phyloP scores from a whole-genome alignment of 352 stramenopile genomes.

The Albugo laibachii region DNA sequence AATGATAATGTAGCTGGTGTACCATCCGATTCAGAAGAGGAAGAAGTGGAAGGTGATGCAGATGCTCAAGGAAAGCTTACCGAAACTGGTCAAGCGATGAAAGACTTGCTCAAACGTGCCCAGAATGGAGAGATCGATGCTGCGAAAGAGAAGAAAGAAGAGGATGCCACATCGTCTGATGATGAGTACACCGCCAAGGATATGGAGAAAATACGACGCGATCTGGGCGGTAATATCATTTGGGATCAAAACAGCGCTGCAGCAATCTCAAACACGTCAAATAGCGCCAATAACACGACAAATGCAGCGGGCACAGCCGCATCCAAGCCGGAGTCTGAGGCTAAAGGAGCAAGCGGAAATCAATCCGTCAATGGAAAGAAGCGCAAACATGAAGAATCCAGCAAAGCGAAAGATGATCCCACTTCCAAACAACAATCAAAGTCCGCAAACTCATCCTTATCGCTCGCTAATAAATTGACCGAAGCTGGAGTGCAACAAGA shows the following conservation, averaged over 20 bases:
- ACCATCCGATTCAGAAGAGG: conserved; percentile 51
- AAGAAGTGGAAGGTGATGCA: conserved; percentile 51
- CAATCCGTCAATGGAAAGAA: conserved; percentile 15
- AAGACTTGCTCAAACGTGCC: conserved; percentile 56
- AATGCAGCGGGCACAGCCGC: conserved; percentile 1
- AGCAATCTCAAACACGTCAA: conserved; percentile 4
- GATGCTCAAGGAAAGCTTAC: conserved; percentile 55
- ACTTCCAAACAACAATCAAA: conserved; percentile 18
- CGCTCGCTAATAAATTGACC: conserved; percentile 39
- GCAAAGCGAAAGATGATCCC: conserved; percentile 22
- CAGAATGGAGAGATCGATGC: conserved; percentile 46
- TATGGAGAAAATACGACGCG: conserved; percentile 63
- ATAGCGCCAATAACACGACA: conserved; percentile 5
- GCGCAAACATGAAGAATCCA: conserved; percentile 19
- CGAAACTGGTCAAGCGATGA: conserved; percentile 67
- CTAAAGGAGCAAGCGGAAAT: conserved; percentile 8
- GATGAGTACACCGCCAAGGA: conserved; percentile 57
- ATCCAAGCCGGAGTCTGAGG: conserved; percentile 3
- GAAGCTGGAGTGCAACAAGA: conserved; percentile 70
- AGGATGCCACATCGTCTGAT: conserved; percentile 32
- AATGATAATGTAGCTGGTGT: conserved; percentile 41
- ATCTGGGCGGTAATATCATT: conserved; percentile 68
- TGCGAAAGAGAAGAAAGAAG: conserved; percentile 35
- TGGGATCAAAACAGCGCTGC: conserved; percentile 13
- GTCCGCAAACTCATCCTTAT: conserved; percentile 4